Percentiles rank a stretch among this genome's conserved stretches.
phyloP scores from a whole-genome alignment of 2,329 filamentous ascomycete genomes.

The Coniochaeta pulveracea region DNA sequence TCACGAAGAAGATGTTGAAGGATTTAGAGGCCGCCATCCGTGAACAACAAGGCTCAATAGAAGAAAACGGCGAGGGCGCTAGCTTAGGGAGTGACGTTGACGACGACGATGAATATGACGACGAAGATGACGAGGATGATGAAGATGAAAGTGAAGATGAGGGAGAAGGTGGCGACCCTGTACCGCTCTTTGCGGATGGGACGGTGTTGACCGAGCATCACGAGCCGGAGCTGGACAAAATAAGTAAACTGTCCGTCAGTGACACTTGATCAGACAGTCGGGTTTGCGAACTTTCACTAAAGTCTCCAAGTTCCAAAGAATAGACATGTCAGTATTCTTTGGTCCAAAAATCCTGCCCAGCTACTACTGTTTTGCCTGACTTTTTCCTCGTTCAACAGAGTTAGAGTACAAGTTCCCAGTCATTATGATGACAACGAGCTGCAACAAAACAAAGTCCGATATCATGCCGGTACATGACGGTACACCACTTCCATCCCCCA shows the following conservation, averaged over 20 bases:
- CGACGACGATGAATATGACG: conserved; percentile 19
- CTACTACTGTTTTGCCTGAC: conserved; percentile 5
- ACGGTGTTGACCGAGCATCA: conserved; percentile 4
- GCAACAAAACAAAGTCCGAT: conserved; percentile 2
- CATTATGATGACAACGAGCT: neutral
- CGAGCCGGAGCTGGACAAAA: neutral
- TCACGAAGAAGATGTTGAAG: conserved; percentile 93
- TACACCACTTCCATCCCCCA: too few relatives aligned
- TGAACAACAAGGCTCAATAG: conserved; percentile 48
- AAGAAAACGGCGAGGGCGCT: conserved; percentile 22
- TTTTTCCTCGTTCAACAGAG: neutral
- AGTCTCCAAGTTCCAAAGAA: too few relatives aligned
- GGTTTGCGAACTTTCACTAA: too few relatives aligned
- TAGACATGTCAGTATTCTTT: neutral
- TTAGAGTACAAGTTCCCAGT: neutral
- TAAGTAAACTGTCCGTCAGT: conserved; percentile 1
- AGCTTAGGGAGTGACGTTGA: conserved; percentile 6
- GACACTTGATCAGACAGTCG: too few relatives aligned
- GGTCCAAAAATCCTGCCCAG: conserved; percentile 1
- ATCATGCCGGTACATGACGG: neutral
- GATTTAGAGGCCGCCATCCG: conserved; percentile 87
- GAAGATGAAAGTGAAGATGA: conserved; percentile 14
- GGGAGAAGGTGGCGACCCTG: conserved; percentile 5
- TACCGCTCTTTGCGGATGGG: neutral
- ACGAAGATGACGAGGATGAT: conserved; percentile 18